Evolutionary conservation across 1,284 basidiomycete species (phyloP).

Genomic region (Naganishia albida): DNA sequence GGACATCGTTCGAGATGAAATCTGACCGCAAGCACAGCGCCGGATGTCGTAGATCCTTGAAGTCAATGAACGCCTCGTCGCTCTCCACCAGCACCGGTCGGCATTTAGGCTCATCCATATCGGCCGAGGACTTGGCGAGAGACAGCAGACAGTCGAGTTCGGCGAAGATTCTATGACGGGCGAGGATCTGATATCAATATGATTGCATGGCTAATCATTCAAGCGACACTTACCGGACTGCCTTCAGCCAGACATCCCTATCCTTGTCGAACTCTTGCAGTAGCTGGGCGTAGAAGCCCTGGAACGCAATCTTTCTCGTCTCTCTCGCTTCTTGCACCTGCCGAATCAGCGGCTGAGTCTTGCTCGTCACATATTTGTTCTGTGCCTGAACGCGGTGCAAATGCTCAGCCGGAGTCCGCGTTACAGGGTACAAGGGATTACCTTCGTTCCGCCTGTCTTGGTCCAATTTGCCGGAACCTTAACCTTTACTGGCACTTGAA

Average conservation of each 20-base stretch:
- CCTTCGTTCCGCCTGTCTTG: conserved; percentile 79
- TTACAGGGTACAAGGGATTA: conserved; percentile 42
- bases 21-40: conserved; percentile 69
- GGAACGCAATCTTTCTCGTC: conserved; percentile 73
- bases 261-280: conserved; percentile 84
- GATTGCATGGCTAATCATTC: no score
- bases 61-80: conserved; percentile 75
- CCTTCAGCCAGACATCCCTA: conserved; percentile 72
- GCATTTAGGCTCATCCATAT: conserved; percentile 89
- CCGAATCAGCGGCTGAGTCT: conserved; percentile 70
- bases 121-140: conserved; percentile 82
- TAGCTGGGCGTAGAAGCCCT: conserved; percentile 76
- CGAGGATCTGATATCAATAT: conserved; percentile 4
- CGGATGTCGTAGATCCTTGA: conserved; percentile 82
- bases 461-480: conserved; percentile 80
- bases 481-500: conserved; percentile 65
- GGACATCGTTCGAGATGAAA: conserved; percentile 94
- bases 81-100: conserved; percentile 83
- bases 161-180: conserved; percentile 64
- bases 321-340: conserved; percentile 88
- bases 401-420: conserved; percentile 23
- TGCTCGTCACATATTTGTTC: conserved; percentile 73
- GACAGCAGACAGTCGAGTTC: conserved; percentile 93
- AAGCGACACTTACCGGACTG: conserved; percentile 55
- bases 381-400: conserved; percentile 61